These are phyloP conservation scores for Paratrimastix pyriformis DNA, from an alignment of 78 protist species.

Conservation along the genomic window DNA sequence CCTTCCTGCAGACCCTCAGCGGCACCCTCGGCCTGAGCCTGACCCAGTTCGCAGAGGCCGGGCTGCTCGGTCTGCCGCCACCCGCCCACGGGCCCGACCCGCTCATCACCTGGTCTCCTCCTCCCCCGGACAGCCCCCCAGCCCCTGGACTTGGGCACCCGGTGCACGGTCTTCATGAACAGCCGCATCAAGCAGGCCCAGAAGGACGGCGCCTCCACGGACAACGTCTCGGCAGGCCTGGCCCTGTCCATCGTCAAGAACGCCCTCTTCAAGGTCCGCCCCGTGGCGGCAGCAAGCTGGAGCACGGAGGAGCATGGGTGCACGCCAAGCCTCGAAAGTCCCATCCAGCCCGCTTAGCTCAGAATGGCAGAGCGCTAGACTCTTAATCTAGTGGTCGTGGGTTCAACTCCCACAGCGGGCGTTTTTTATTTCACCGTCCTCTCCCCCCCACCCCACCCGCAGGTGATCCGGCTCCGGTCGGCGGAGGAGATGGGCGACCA, in stretches of 20 bases:
- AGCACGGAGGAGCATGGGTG: no score
- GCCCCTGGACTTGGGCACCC: slow-evolving; percentile 22
- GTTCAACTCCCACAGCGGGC: no score
- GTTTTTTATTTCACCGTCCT: no score
- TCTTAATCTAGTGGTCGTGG: no score
- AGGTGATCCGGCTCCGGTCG: slow-evolving; percentile 1
- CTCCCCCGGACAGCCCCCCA: background rate
- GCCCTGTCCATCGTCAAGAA: slow-evolving; percentile 31
- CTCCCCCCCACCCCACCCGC: no score
- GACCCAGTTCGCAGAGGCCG: background rate
- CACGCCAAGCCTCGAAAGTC: no score
- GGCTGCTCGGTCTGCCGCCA: background rate
- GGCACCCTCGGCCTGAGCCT: background rate
- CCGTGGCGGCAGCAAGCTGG: background rate
- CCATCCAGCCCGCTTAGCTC: no score
- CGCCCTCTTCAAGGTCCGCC: slow-evolving; percentile 20
- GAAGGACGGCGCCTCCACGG: slow-evolving; percentile 18
- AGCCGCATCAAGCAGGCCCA: slow-evolving; percentile 28
- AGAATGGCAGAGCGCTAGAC: no score
- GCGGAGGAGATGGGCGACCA: background rate
- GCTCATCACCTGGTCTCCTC: background rate
- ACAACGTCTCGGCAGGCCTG: slow-evolving; percentile 17
- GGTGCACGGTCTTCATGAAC: slow-evolving; percentile 37
- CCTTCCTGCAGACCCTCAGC: slow-evolving; percentile 9
- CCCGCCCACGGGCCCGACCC: background rate